These are phyloP conservation scores for Coffea eugenioides DNA, from an alignment of 257 asterid genomes.

Conservation along the genomic window DNA sequence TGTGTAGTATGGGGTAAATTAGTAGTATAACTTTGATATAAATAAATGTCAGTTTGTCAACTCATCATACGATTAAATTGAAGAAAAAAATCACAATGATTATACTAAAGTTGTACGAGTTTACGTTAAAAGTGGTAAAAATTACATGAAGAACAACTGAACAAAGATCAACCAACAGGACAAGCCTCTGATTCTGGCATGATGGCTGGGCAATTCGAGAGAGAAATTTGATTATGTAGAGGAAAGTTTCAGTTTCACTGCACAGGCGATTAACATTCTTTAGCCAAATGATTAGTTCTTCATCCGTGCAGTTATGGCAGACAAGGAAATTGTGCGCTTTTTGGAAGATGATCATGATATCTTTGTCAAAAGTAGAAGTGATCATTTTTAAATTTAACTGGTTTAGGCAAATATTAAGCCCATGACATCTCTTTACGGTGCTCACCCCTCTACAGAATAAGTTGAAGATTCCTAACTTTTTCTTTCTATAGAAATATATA, in stretches of 20 bases:
- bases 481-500: background rate
- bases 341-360: conserved; percentile 32
- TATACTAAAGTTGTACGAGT: no score
- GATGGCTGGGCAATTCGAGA: background rate
- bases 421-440: background rate
- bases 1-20: no score
- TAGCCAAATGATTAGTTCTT: conserved; percentile 20
- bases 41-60: no score
- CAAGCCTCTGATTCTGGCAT: background rate
- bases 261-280: conserved; percentile 23
- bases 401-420: background rate
- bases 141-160: no score
- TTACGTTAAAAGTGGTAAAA: no score
- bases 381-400: background rate
- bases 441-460: background rate
- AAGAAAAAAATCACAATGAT: no score
- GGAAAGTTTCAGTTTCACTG: conserved; percentile 17
- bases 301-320: conserved; percentile 40
- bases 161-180: no score
- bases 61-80: no score
- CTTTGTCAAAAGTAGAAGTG: conserved; percentile 23
- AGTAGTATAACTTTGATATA: no score
- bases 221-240: background rate
- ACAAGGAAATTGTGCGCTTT: conserved; percentile 28
- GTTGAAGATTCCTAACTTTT: background rate